Conservation (phyloP, 805 yeast species). For the Torulaspora microellipsoides region DNA sequence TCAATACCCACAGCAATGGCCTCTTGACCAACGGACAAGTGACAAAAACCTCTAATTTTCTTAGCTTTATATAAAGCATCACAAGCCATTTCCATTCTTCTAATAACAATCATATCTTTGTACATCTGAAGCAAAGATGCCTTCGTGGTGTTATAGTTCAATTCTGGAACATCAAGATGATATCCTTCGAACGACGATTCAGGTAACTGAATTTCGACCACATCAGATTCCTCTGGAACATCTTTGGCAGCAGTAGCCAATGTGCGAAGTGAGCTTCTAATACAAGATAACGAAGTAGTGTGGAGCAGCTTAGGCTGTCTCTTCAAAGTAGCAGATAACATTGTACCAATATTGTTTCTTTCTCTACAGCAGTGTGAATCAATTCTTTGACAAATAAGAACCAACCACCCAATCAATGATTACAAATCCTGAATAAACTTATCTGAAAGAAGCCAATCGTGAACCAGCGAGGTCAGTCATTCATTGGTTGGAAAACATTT, state of each 20-base stretch:
- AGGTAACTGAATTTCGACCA: constrained; percentile 58
- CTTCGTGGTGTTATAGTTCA: constrained; percentile 75
- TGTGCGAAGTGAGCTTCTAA: not conserved
- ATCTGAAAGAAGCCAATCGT: too few species aligned
- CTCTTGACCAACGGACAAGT: constrained; percentile 96
- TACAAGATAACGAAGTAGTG: not conserved
- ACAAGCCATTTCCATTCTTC: constrained; percentile 99
- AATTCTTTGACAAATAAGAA: too few species aligned
- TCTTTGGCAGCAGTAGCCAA: constrained; percentile 19
- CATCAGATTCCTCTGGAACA: constrained; percentile 19
- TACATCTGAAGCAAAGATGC: constrained; percentile 82
- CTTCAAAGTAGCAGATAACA: constrained; percentile 11
- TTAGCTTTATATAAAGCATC: constrained; percentile 98
- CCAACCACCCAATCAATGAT: too few species aligned
- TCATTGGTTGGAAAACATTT: not conserved
- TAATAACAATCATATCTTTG: constrained; percentile 88
- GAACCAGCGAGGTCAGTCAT: not conserved
- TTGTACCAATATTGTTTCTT: not conserved
- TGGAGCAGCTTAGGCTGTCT: constrained; percentile 6
- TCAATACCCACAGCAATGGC: constrained; percentile 99
- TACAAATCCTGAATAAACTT: too few species aligned
- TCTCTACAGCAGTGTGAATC: not conserved
- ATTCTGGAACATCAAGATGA: constrained; percentile 67
- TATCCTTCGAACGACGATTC: constrained; percentile 82
- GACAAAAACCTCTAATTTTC: constrained; percentile 98